Percentiles rank a stretch among this genome's conserved stretches.
Conservation (phyloP, 257 asterid species). For the Rehmannia glutinosa region DNA sequence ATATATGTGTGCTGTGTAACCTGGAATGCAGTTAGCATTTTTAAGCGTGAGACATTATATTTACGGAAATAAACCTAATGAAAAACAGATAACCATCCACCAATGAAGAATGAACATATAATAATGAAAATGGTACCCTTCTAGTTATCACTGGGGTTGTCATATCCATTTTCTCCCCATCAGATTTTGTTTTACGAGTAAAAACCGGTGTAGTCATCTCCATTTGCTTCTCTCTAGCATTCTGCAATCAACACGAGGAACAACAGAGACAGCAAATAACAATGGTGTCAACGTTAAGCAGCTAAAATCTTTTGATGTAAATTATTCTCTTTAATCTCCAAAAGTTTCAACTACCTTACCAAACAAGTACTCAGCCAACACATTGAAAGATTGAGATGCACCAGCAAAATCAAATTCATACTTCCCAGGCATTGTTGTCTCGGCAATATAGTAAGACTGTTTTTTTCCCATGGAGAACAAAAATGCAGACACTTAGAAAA, state of each 20-base stretch:
- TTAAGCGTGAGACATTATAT: no score
- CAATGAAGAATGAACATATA: background rate
- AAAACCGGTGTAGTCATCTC: slow-evolving; percentile 89
- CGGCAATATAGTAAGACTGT: slow-evolving; percentile 75
- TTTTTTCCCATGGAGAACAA: slow-evolving; percentile 15
- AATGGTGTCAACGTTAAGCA: background rate
- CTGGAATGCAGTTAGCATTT: no score
- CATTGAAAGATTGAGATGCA: slow-evolving; percentile 76
- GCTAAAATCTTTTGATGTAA: background rate
- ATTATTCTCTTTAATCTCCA: background rate
- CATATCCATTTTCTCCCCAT: slow-evolving; percentile 87
- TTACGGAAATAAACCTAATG: no score
- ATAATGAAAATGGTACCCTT: slow-evolving; percentile 35
- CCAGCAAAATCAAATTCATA: slow-evolving; percentile 72
- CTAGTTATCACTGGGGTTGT: slow-evolving; percentile 82
- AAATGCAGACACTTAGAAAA: slow-evolving; percentile 7
- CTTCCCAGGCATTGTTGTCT: slow-evolving; percentile 88
- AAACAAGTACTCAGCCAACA: slow-evolving; percentile 78
- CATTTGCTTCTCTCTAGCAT: slow-evolving; percentile 61
- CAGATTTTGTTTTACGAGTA: slow-evolving; percentile 47
- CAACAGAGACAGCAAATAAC: no score
- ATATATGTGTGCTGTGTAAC: no score
- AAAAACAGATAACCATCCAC: no score
- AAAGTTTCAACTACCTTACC: slow-evolving; percentile 78
- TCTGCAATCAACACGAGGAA: slow-evolving; percentile 36